Evolutionary conservation across 345 rosid genomes (phyloP), one percentile per base, ranked within the genome.

Genomic region (Cardamine chenopodiifolia): DNA sequence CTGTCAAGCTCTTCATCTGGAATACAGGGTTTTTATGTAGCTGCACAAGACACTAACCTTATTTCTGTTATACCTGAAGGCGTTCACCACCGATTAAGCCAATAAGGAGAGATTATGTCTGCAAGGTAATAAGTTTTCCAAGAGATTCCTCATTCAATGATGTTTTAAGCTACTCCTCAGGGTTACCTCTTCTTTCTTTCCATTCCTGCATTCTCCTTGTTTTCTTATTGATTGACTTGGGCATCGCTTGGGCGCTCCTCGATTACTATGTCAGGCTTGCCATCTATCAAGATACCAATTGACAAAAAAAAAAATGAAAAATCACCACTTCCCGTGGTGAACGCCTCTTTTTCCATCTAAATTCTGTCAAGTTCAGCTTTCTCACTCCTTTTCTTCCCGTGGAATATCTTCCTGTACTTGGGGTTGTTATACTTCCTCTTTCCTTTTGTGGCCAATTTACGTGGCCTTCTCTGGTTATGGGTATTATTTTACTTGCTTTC

Each of bases 21-120:
- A 91, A 84, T 84, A 70, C 88, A 86, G 76, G 77, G 77, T 70
- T 79, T 82, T 58, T 80, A 69, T 86, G 86, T 80, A 80, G 78
- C 82, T 73, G 78, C 82, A 82, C 78, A 78, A 85, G 28, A 53
- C 76, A 85, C 98, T 95, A 85, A 92, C 92, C 85, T 82, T 79
- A 50, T 89, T 84, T 94, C 92, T 92, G 83, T 89, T 87, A 84
- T 92, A 90, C 89, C 76, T 95, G 99, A 95, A 92, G 97, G 99
- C 97, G 89, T 62, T 87, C 78, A 75, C 85, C 99, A 86, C 97
- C 96, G 29, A 73, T 86, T 87, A 90, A 83, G 84, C 95, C 93
- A 79, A 85, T 90, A 89, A 86, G 97, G 79, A 92, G 97, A 82
- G 97, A 95, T 76, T 92, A 95, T 90, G 82, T 87, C 74, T 90